Percentiles rank a stretch among this genome's conserved stretches.
phyloP scores from a whole-genome alignment of 352 stramenopile genomes.

The Pythium brachiatum region DNA sequence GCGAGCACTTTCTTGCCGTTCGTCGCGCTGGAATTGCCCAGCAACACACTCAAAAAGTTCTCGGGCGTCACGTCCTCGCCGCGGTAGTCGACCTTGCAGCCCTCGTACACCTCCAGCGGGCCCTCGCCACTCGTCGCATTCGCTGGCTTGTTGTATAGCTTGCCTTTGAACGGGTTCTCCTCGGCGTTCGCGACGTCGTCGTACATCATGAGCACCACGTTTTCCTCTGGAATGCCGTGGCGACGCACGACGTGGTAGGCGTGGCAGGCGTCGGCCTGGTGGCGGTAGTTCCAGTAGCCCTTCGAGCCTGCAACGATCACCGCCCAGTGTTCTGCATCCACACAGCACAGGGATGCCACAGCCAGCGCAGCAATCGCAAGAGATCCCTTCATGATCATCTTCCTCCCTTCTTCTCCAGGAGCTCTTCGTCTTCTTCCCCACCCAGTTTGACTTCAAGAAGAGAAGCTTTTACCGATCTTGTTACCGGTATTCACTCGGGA shows the following conservation, averaged over 20 bases:
- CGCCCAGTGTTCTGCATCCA: slow-evolving; percentile 77
- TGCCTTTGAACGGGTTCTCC: slow-evolving; percentile 85
- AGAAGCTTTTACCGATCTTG: slow-evolving; percentile 7
- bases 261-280: slow-evolving; percentile 89
- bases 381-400: not conserved
- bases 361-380: not conserved
- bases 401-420: not conserved
- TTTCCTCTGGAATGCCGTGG: slow-evolving; percentile 84
- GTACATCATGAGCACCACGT: slow-evolving; percentile 93
- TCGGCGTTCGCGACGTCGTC: slow-evolving; percentile 82
- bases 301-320: slow-evolving; percentile 88
- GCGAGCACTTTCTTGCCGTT: slow-evolving; percentile 78
- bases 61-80: slow-evolving; percentile 81
- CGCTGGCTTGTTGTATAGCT: slow-evolving; percentile 88
- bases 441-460: not conserved
- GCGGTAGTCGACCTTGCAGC: slow-evolving; percentile 74
- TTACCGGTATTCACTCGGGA: not conserved
- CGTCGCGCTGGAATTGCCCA: slow-evolving; percentile 59
- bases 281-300: slow-evolving; percentile 91
- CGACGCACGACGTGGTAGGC: slow-evolving; percentile 88
- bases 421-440: not conserved
- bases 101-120: slow-evolving; percentile 85
- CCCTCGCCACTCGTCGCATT: slow-evolving; percentile 31
- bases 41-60: slow-evolving; percentile 86
- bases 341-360: not conserved